Evolutionary conservation across 2,329 filamentous ascomycete species (phyloP).

Genomic region (Hypocreales sp.): DNA sequence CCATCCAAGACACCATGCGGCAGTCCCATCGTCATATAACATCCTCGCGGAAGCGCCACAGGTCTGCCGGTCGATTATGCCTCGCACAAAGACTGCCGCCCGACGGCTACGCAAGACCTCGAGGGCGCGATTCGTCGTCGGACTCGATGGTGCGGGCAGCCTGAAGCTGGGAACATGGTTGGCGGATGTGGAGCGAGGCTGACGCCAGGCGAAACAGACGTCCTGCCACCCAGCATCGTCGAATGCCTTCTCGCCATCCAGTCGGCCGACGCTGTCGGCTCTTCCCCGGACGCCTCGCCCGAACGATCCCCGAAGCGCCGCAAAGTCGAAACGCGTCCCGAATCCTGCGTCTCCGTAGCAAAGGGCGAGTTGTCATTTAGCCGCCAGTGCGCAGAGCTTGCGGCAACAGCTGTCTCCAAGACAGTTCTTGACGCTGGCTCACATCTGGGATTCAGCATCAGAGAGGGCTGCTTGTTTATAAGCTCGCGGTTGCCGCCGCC

Average conservation of each 20-base stretch:
- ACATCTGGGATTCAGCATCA: slow-evolving; percentile 7
- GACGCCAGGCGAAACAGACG: slow-evolving; percentile 6
- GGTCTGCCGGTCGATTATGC: too few species aligned
- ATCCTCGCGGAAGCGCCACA: too few species aligned
- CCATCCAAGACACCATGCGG: too few species aligned
- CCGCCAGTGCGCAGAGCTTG: slow-evolving; percentile 8
- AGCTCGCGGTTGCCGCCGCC: slow-evolving; percentile 4
- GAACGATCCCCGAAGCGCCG: slow-evolving; percentile 15
- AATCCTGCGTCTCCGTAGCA: slow-evolving; percentile 11
- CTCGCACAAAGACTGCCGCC: not conserved
- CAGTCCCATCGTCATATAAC: too few species aligned
- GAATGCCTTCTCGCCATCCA: slow-evolving; percentile 9
- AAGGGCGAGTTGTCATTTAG: slow-evolving; percentile 10
- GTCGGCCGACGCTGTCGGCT: slow-evolving; percentile 3
- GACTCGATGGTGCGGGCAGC: slow-evolving; percentile 1
- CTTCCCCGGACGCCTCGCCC: slow-evolving; percentile 3
- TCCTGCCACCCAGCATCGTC: slow-evolving; percentile 9
- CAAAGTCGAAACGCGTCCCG: slow-evolving; percentile 8
- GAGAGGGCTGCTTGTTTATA: slow-evolving; percentile 6
- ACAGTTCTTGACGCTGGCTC: slow-evolving; percentile 8
- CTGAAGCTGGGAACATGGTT: too few species aligned
- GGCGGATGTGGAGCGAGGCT: too few species aligned
- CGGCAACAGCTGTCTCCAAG: slow-evolving; percentile 2
- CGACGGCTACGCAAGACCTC: not conserved
- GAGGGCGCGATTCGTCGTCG: not conserved